These are phyloP conservation scores for Wickerhamiella azyma DNA, from an alignment of 805 yeast species.

Conservation along the genomic window DNA sequence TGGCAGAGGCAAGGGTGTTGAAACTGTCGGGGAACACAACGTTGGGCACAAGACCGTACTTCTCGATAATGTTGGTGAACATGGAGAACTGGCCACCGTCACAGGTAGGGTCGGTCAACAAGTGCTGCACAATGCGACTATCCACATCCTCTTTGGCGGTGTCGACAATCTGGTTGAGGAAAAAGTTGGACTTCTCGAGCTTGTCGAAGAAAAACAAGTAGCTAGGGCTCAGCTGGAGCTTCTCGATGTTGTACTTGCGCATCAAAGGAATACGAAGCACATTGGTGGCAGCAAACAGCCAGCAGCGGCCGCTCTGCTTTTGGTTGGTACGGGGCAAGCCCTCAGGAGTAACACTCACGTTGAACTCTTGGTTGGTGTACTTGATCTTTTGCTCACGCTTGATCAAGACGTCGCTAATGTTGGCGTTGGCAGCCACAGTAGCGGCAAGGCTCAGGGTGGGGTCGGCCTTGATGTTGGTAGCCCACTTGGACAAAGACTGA, in stretches of 20 bases:
- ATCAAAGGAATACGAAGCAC: constrained; percentile 51
- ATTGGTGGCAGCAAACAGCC: constrained; percentile 79
- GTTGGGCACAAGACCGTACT: constrained; percentile 72
- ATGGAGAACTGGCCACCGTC: constrained; percentile 88
- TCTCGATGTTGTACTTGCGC: constrained; percentile 46
- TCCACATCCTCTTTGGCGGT: constrained; percentile 54
- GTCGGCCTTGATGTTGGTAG: constrained; percentile 17
- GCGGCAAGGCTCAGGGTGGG: constrained; percentile 22
- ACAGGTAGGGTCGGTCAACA: constrained; percentile 50
- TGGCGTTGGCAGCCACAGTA: constrained; percentile 23
- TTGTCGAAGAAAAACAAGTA: constrained; percentile 76
- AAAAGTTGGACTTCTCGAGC: constrained; percentile 70
- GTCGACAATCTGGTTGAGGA: constrained; percentile 61
- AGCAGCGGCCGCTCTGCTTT: constrained; percentile 66
- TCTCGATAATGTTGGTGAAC: constrained; percentile 62
- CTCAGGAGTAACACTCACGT: constrained; percentile 32
- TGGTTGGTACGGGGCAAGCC: constrained; percentile 63
- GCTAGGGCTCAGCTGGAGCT: constrained; percentile 63
- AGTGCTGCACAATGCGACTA: constrained; percentile 53
- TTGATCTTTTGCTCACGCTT: constrained; percentile 18
- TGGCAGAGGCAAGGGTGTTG: constrained; percentile 37
- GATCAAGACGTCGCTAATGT: constrained; percentile 20
- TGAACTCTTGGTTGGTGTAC: constrained; percentile 28
- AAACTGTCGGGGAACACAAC: constrained; percentile 56
- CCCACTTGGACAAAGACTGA: constrained; percentile 20